Evolutionary conservation across 2,329 filamentous ascomycete species (phyloP), one percentile per base, ranked within the genome.

Genomic region (Nannizziopsis barbatae): DNA sequence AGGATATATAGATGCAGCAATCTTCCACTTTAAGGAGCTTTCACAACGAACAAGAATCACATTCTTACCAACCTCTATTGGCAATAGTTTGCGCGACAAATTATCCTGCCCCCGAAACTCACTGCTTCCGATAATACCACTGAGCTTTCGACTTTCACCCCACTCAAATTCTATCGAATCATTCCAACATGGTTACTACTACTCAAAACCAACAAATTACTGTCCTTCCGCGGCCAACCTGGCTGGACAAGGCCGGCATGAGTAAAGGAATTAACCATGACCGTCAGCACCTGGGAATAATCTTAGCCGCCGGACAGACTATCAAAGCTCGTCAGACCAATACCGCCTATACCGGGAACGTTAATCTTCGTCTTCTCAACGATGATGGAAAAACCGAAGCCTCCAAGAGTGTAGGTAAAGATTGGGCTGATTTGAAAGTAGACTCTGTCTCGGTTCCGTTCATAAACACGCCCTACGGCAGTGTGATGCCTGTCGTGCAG

Each of bases 271-370:
- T 44, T 33, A 3, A 44, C 20, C 42, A 44, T 18, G 42, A 44
- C 11, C 42, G 42, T 17, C 42, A 44, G 27, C 42, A 44, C 18
- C 14, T 44, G 22, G 42, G 42, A 14, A 44, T 44, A 15, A 44
- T 44, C 22, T 11, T 44, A 31, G 27, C 42, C 10, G 20, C 42
- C n/a, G 15, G n/a, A 2, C 6, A 35, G 12, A 33, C 8, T 12
- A 31, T 44, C 15, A 33, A 18, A 33, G 14, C 14, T 32, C 42
- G 42, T 18, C 42, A 44, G 20, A 44, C 27, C 12, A 44, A 44
- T 15, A 8, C 18, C 14, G 22, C 22, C 32, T 44, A 32, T 14
- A 32, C 8, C n/a, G 27, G 20, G 3, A 31, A 31, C 2, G 12
- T 44, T 11, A 32, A 20, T 14, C 30, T 44, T 15, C 32, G 42